Conservation (phyloP, 1,284 basidiomycete species). For the Naganishia sp. region DNA sequence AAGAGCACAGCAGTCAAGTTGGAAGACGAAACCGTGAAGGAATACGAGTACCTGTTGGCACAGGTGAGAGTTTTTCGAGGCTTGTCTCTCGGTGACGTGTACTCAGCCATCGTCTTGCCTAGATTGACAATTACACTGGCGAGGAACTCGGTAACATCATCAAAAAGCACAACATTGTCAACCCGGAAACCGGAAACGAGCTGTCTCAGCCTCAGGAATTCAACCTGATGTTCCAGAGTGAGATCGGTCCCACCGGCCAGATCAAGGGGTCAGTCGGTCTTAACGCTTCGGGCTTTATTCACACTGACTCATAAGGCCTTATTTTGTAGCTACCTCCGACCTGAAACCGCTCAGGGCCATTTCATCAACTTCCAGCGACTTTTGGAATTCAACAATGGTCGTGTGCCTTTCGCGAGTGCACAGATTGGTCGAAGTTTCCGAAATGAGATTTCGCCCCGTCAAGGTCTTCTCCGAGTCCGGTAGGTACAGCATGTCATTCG, state of each 20-base stretch:
- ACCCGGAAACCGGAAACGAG: constrained; percentile 90
- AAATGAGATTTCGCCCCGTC: constrained; percentile 96
- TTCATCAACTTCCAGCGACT: constrained; percentile 98
- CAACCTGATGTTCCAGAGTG: constrained; percentile 98
- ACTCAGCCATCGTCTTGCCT: constrained; percentile 8
- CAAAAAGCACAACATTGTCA: constrained; percentile 76
- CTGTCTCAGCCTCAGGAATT: constrained; percentile 92
- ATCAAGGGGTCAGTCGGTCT: constrained; percentile 71
- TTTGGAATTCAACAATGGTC: constrained; percentile 97
- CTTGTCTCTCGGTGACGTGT: background rate
- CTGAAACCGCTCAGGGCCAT: constrained; percentile 98
- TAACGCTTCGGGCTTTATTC: background rate
- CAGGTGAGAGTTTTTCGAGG: constrained; percentile 61
- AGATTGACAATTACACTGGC: constrained; percentile 96
- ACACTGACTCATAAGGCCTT: background rate
- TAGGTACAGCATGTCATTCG: constrained; percentile 33
- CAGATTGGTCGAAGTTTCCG: constrained; percentile 96
- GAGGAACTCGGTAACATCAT: constrained; percentile 86
- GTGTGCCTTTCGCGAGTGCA: constrained; percentile 93
- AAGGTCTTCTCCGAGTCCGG: constrained; percentile 89
- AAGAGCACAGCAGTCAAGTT: constrained; percentile 78
- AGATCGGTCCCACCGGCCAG: constrained; percentile 96
- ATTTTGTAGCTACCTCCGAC: constrained; percentile 78
- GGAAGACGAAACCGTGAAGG: constrained; percentile 70
- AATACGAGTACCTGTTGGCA: constrained; percentile 81